Evolutionary conservation across 345 rosid genomes (phyloP).

Genomic region (Pelargonium nanum): DNA sequence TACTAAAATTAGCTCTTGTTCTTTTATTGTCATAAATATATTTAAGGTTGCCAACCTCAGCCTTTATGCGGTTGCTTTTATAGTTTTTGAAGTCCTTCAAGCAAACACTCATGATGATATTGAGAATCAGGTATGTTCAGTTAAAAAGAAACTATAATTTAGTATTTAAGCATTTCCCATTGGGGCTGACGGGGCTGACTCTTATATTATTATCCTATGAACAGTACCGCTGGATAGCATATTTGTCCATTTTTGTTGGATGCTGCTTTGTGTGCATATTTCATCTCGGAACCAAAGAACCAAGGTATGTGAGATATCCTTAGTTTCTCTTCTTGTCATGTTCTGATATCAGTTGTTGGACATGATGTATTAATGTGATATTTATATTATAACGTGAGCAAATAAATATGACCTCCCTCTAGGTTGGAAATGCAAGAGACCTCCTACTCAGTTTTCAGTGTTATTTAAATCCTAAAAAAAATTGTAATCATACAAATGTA

Average conservation of each 20-base stretch:
- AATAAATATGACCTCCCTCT: no score
- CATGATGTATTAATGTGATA: background rate
- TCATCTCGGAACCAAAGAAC: slow-evolving; percentile 75
- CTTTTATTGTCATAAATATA: slow-evolving; percentile 3
- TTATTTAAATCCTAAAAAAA: no score
- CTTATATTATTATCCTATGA: slow-evolving; percentile 8
- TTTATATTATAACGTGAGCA: no score
- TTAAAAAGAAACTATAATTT: slow-evolving; percentile 4
- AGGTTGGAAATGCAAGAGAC: no score
- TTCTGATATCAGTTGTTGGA: background rate
- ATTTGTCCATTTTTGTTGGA: slow-evolving; percentile 61
- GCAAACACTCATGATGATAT: slow-evolving; percentile 48
- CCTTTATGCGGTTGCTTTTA: slow-evolving; percentile 67
- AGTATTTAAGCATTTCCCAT: slow-evolving; percentile 1
- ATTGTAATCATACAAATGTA: no score
- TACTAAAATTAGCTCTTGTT: slow-evolving; percentile 5
- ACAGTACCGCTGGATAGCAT: slow-evolving; percentile 96
- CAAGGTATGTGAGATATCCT: slow-evolving; percentile 39
- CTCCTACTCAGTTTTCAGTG: no score
- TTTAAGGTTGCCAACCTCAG: slow-evolving; percentile 82
- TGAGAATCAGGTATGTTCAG: slow-evolving; percentile 59
- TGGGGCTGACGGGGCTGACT: slow-evolving; percentile 6
- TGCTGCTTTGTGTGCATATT: slow-evolving; percentile 74
- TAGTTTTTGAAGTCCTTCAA: slow-evolving; percentile 42
- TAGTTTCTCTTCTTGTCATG: background rate